phyloP scores from a whole-genome alignment of 192 early-diverging fungal species.

The Pilobolus umbonatus region DNA sequence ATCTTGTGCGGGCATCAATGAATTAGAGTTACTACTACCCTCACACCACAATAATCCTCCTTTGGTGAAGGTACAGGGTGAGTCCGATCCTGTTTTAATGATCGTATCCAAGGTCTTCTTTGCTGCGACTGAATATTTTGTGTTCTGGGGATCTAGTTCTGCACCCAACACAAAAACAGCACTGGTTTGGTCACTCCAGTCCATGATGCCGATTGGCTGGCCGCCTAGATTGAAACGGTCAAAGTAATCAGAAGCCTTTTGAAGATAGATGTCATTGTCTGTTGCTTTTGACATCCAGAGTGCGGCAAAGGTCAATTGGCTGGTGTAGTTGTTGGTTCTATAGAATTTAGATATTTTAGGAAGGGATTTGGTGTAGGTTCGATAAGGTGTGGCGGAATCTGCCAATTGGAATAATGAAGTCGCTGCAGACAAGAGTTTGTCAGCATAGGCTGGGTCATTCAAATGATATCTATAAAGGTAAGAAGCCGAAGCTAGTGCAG shows the following conservation, averaged over 20 bases:
- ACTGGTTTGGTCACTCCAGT: slow-evolving; percentile 50
- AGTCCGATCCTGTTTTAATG: slow-evolving; percentile 8
- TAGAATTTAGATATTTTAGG: slow-evolving; percentile 38
- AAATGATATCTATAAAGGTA: slow-evolving; percentile 46
- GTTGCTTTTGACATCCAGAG: slow-evolving; percentile 55
- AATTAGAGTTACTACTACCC: slow-evolving; percentile 25
- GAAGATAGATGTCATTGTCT: slow-evolving; percentile 35
- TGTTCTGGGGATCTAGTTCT: slow-evolving; percentile 26
- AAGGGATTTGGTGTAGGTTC: slow-evolving; percentile 37
- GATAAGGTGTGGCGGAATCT: slow-evolving; percentile 40
- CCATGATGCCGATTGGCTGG: slow-evolving; percentile 27
- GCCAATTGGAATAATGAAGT: slow-evolving; percentile 43
- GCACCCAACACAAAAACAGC: slow-evolving; percentile 46
- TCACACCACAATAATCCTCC: slow-evolving; percentile 43
- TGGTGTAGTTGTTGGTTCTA: slow-evolving; percentile 33
- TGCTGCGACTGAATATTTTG: slow-evolving; percentile 34
- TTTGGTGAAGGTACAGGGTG: slow-evolving; percentile 38
- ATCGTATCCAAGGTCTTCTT: slow-evolving; percentile 37
- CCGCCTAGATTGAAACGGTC: slow-evolving; percentile 31
- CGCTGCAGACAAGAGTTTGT: slow-evolving; percentile 38
- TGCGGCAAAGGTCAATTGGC: slow-evolving; percentile 51
- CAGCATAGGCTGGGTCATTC: slow-evolving; percentile 44
- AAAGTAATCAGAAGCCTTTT: slow-evolving; percentile 43
- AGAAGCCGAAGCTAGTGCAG: slow-evolving; percentile 51
- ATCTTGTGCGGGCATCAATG: slow-evolving; percentile 31